Base-by-base conservation (phyloP, 2,329 filamentous ascomycete species). In the Exophiala mesophila region DNA sequence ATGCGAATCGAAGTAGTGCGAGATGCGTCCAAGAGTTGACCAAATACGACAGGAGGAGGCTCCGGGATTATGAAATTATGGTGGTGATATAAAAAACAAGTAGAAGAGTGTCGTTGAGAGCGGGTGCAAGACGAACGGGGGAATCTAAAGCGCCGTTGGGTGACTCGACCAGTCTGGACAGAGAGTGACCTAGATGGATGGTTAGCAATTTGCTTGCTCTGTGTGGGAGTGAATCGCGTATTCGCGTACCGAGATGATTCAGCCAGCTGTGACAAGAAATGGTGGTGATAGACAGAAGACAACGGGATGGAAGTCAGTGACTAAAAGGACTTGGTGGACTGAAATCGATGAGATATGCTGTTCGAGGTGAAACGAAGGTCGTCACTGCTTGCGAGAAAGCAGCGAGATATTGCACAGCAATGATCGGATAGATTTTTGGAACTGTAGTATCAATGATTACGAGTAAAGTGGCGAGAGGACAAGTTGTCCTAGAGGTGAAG, bases 371-470 rank as follows among this genome's bases (percentile, higher is more conserved):
- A 44, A 50, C 38, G 47, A 50, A 41, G 17, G 47, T 41, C 26
- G 23, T 26, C 7, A 26, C 23, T 26, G 23, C 23, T 26, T 26
- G 23, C 12, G 23, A 26, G n/a, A n/a, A n/a, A 30, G 33, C n/a
- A 24, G 36, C 39, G 24, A 29, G 48, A 48, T 51, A 51, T 51
- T 51, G 48, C 48, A 24, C 48, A 45, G 48, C 48, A 51, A 51
- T 51, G 41, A 48, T 51, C 44, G 48, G 34, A 29, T 41, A 19
- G 28, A 32, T 30, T 20, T 32, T 21, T 36, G 34, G 24, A 20
- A 18, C 16, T 18, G 32, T 17, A 29, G 28, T 38, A 41, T 45
- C 19, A 39, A 51, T 42, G 45, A 51, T 51, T 51, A 51, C 38
- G 36, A 45, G 41, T 23, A 45, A 41, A 41, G 39, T 44, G 31